Percentiles rank a stretch among this genome's conserved stretches.
phyloP scores from a whole-genome alignment of 805 yeast genomes.

The Schizosaccharomyces cryophilus region DNA sequence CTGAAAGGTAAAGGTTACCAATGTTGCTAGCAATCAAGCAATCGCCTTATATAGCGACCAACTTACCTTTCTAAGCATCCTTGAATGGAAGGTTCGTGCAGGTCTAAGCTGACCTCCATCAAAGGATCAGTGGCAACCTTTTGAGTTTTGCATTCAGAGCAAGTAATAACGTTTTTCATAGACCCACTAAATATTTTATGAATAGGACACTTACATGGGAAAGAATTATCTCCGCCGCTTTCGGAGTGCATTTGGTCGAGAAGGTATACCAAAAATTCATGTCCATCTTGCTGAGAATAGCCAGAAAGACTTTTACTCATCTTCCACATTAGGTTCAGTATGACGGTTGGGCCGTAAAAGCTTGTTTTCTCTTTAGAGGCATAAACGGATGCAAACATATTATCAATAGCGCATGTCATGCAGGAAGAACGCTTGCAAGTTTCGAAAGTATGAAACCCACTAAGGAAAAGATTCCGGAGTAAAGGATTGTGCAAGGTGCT shows the following conservation, averaged over 20 bases:
- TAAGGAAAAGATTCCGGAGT: constrained; percentile 49
- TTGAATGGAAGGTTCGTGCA: constrained; percentile 17
- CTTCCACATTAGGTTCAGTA: constrained; percentile 72
- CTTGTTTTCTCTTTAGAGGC: constrained; percentile 8
- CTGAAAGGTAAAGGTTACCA: background rate
- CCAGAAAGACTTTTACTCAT: constrained; percentile 73
- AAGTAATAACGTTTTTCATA: constrained; percentile 52
- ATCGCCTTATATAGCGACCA: background rate
- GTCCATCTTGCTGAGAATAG: constrained; percentile 93
- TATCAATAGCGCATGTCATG: constrained; percentile 65
- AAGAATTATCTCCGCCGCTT: constrained; percentile 6
- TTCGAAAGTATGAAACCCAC: constrained; percentile 45
- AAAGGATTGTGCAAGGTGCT: constrained; percentile 76
- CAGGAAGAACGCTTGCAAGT: constrained; percentile 23
- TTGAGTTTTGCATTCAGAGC: constrained; percentile 38
- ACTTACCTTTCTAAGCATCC: constrained; percentile 9
- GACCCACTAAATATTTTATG: constrained; percentile 70
- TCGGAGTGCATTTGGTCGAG: constrained; percentile 52
- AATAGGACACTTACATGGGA: constrained; percentile 46
- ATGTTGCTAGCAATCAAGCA: no score
- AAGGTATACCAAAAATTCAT: constrained; percentile 85
- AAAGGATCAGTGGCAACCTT: constrained; percentile 68
- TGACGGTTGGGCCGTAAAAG: constrained; percentile 40
- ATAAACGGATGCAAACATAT: constrained; percentile 45
- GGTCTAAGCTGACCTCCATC: constrained; percentile 68